phyloP scores from a whole-genome alignment of 2,329 filamentous ascomycete species.

The Ceratocystis ficicola region DNA sequence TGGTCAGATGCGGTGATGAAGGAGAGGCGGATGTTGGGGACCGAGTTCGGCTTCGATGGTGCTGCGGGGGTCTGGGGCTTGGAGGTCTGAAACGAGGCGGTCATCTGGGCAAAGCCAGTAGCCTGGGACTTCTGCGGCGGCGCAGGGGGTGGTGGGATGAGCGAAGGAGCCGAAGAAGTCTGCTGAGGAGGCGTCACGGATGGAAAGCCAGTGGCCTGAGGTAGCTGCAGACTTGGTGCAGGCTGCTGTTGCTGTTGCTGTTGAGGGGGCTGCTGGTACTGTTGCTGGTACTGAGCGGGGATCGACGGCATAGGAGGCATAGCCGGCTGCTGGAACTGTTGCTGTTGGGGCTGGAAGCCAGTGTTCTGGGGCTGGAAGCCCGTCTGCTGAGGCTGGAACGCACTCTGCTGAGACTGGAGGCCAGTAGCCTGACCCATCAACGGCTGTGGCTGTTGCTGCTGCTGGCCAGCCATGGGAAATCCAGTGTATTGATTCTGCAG shows the following conservation, averaged over 20 bases:
- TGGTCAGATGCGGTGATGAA: conserved; percentile 95
- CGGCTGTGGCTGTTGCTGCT: conserved; percentile 44
- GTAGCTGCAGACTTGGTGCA: conserved; percentile 33
- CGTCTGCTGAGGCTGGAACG: conserved; percentile 19
- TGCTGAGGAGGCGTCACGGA: conserved; percentile 41
- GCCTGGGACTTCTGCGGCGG: conserved; percentile 53
- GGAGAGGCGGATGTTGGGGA: conserved; percentile 84
- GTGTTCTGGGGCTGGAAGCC: conserved; percentile 19
- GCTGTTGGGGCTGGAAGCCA: conserved; percentile 32
- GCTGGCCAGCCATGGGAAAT: conserved; percentile 41
- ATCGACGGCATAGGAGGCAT: conserved; percentile 49
- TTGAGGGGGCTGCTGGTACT: conserved; percentile 36
- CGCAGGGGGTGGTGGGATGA: conserved; percentile 38
- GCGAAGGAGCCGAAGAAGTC: conserved; percentile 30
- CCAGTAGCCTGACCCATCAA: conserved; percentile 44
- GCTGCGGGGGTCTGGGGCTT: conserved; percentile 35
- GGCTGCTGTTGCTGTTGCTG: conserved; percentile 32
- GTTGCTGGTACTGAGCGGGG: conserved; percentile 47
- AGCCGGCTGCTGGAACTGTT: conserved; percentile 45
- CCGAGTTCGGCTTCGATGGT: conserved; percentile 53
- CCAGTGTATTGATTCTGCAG: conserved; percentile 49
- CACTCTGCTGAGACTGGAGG: conserved; percentile 19
- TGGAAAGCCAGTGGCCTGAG: conserved; percentile 36
- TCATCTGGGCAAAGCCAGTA: conserved; percentile 55
- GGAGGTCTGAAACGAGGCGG: conserved; percentile 50